phyloP scores from a whole-genome alignment of 2,329 filamentous ascomycete genomes.

The Ophiosphaerella herpotricha region DNA sequence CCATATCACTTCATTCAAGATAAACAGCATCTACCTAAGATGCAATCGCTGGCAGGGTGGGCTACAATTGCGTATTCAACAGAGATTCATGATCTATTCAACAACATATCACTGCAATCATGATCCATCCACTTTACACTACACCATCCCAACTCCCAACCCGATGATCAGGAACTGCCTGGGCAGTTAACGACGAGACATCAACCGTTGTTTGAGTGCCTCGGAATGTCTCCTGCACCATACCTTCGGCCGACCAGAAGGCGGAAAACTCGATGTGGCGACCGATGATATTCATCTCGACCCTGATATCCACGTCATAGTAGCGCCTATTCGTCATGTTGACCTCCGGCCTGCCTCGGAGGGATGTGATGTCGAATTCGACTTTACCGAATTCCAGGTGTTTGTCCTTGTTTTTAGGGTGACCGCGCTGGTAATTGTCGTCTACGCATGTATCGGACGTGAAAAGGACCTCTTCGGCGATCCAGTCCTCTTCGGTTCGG shows the following conservation, averaged over 20 bases:
- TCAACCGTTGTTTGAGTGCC: not conserved
- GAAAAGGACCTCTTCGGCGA: slow-evolving; percentile 8
- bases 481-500: slow-evolving; percentile 1
- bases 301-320: slow-evolving; percentile 5
- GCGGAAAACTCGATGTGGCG: slow-evolving; percentile 18
- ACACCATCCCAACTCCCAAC: too few relatives aligned
- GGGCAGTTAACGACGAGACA: not conserved
- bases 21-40: too few relatives aligned
- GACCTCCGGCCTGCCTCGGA: slow-evolving; percentile 1
- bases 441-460: slow-evolving; percentile 13
- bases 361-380: slow-evolving; percentile 11
- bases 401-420: slow-evolving; percentile 15
- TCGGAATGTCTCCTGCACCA: not conserved
- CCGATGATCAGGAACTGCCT: too few relatives aligned
- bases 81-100: too few relatives aligned
- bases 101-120: too few relatives aligned
- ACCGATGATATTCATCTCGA: slow-evolving; percentile 20
- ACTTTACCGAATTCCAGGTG: slow-evolving; percentile 10
- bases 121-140: too few relatives aligned
- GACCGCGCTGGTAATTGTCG: slow-evolving; percentile 10
- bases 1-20: too few relatives aligned
- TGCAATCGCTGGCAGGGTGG: too few relatives aligned
- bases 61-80: too few relatives aligned
- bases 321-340: not conserved
- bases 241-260: not conserved